These are phyloP conservation scores for Balamuthia mandrillaris DNA, from an alignment of 208 protist species.

Conservation along the genomic window DNA sequence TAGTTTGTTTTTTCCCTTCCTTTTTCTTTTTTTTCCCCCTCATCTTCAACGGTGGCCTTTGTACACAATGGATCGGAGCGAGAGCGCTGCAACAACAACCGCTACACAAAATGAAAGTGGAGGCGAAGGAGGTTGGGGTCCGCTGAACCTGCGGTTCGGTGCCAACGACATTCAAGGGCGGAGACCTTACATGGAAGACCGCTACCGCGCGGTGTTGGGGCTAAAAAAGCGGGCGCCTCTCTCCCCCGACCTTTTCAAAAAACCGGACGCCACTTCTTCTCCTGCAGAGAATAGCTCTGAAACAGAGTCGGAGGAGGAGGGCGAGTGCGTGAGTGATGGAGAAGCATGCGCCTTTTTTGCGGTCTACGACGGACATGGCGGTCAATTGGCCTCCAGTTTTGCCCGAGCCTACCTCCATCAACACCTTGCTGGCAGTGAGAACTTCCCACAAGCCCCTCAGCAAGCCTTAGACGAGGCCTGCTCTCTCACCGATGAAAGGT, in stretches of 20 bases:
- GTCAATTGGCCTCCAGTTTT: slow-evolving; percentile 24
- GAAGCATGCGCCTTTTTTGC: slow-evolving; percentile 36
- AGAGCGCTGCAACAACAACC: no score
- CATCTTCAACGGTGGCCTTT: no score
- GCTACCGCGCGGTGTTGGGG: no score
- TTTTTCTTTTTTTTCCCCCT: no score
- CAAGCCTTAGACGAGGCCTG: slow-evolving; percentile 22
- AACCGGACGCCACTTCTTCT: neutral
- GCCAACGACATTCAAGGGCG: neutral
- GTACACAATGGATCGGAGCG: no score
- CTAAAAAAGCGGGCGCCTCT: slow-evolving; percentile 1
- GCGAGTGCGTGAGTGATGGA: no score
- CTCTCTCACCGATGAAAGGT: slow-evolving; percentile 9
- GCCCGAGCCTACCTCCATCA: slow-evolving; percentile 19
- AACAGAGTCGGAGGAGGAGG: no score
- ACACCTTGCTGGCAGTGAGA: neutral
- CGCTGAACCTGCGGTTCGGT: no score
- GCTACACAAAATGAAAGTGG: no score
- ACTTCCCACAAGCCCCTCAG: slow-evolving; percentile 6
- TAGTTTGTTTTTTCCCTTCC: no score
- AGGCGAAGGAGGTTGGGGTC: no score
- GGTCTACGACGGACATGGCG: slow-evolving; percentile 30
- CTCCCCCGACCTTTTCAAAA: neutral
- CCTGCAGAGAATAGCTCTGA: no score
- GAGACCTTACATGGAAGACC: slow-evolving; percentile 20